These are phyloP conservation scores for Oligophagozyma castellii DNA, from an alignment of 1,139 yeast genomes.

Conservation along the genomic window DNA sequence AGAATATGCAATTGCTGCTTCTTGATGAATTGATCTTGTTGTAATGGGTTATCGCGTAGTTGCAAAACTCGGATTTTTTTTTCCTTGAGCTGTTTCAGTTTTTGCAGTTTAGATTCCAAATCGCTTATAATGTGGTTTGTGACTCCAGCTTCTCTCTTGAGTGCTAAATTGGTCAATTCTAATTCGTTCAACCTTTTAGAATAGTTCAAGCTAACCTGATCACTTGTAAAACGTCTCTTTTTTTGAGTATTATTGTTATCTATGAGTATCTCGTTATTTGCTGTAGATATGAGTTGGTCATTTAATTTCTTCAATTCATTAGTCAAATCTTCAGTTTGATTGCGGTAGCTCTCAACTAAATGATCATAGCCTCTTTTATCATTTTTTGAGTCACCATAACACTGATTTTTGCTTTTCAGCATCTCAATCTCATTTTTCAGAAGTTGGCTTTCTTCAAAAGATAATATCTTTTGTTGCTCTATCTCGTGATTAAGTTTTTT, in stretches of 20 bases:
- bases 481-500: conserved; percentile 30
- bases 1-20: conserved; percentile 38
- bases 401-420: conserved; percentile 2
- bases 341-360: conserved; percentile 46
- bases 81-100: conserved; percentile 24
- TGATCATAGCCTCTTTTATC: no score
- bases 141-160: conserved; percentile 29
- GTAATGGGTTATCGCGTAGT: conserved; percentile 54
- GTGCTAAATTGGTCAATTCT: conserved; percentile 32
- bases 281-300: conserved; percentile 17
- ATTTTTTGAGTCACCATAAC: conserved; percentile 20
- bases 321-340: conserved; percentile 36
- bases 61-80: conserved; percentile 44
- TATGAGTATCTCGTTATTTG: conserved; percentile 12
- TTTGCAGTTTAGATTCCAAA: conserved; percentile 27
- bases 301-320: conserved; percentile 24
- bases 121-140: conserved; percentile 27
- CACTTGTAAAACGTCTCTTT: conserved; percentile 22
- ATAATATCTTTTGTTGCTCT: conserved; percentile 40
- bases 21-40: conserved; percentile 51
- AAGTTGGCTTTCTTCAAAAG: conserved; percentile 48
- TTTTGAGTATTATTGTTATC: conserved; percentile 5
- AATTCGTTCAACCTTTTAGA: conserved; percentile 27
- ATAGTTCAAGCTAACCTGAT: conserved; percentile 18
- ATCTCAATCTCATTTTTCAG: conserved; percentile 18